Percentiles rank a stretch among this genome's conserved stretches.
Evolutionary conservation across 371 early-diverging fungal genomes (phyloP).

Genomic region (Mortierella sp.): DNA sequence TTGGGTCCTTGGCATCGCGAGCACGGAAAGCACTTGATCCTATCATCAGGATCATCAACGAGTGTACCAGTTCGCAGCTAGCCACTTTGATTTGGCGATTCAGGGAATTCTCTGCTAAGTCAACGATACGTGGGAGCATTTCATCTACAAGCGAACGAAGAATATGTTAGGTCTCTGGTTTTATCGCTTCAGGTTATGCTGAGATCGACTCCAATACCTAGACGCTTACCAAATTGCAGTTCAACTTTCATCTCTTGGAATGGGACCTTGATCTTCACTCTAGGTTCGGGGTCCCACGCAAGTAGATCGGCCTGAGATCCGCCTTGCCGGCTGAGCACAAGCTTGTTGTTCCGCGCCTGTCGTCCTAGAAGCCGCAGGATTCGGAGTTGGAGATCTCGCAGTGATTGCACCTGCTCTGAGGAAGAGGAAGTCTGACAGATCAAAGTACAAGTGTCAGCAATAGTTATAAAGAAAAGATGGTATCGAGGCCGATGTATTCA

Average conservation of each 20-base stretch:
- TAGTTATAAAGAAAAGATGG: too few relatives aligned
- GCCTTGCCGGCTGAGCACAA: slow-evolving; percentile 59
- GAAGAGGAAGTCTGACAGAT: background rate
- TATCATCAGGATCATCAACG: slow-evolving; percentile 74
- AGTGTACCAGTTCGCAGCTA: slow-evolving; percentile 82
- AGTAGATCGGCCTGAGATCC: slow-evolving; percentile 44
- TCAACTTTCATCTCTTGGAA: slow-evolving; percentile 72
- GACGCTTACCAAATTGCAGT: slow-evolving; percentile 67
- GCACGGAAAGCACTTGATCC: slow-evolving; percentile 73
- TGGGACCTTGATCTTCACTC: slow-evolving; percentile 69
- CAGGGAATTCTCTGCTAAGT: slow-evolving; percentile 78
- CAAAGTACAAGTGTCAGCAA: background rate
- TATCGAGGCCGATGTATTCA: too few relatives aligned
- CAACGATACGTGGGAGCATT: slow-evolving; percentile 77
- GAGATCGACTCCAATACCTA: background rate
- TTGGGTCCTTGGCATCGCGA: slow-evolving; percentile 52
- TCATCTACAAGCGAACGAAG: slow-evolving; percentile 61
- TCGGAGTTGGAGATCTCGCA: slow-evolving; percentile 67
- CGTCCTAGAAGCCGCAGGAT: slow-evolving; percentile 75
- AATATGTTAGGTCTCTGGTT: background rate
- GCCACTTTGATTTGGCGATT: slow-evolving; percentile 81
- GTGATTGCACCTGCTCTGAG: slow-evolving; percentile 40
- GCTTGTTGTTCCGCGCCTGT: slow-evolving; percentile 70
- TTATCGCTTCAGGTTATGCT: background rate
- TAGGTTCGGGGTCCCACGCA: slow-evolving; percentile 69